These are phyloP conservation scores for Colletotrichum costaricense DNA, from an alignment of 2,329 filamentous ascomycete species.

Conservation along the genomic window DNA sequence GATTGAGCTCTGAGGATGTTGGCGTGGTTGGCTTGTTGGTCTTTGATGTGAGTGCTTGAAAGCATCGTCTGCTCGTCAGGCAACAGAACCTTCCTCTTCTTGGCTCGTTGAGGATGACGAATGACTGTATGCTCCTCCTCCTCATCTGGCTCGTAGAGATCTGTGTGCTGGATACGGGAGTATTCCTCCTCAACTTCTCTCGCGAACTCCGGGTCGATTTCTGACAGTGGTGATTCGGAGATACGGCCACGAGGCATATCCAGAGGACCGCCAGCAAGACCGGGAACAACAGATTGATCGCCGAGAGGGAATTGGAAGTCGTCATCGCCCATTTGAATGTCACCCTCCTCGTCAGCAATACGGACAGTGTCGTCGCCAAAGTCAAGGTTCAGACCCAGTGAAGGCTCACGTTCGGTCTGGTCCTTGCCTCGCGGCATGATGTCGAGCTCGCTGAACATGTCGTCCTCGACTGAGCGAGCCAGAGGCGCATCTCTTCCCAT, in stretches of 20 bases:
- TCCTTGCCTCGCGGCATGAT: conserved; percentile 67
- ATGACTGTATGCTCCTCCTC: conserved; percentile 69
- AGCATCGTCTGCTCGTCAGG: conserved; percentile 87
- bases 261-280: conserved; percentile 55
- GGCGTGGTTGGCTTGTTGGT: conserved; percentile 86
- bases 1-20: conserved; percentile 86
- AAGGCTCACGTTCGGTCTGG: conserved; percentile 65
- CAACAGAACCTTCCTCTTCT: conserved; percentile 82
- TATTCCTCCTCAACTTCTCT: conserved; percentile 70
- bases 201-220: conserved; percentile 73
- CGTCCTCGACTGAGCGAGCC: conserved; percentile 74
- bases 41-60: conserved; percentile 81
- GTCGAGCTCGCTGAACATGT: conserved; percentile 75
- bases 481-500: conserved; percentile 86
- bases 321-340: conserved; percentile 69
- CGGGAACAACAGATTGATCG: conserved; percentile 68
- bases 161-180: conserved; percentile 61
- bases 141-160: conserved; percentile 71
- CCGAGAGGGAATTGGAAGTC: conserved; percentile 67
- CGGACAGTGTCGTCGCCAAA: conserved; percentile 66
- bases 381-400: conserved; percentile 64
- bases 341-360: conserved; percentile 73
- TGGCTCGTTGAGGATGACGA: conserved; percentile 76
- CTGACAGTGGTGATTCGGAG: conserved; percentile 77
- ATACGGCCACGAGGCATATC: conserved; percentile 69